Base-by-base conservation (phyloP, 2,329 filamentous ascomycete species). In the Dendryphion nanum region DNA sequence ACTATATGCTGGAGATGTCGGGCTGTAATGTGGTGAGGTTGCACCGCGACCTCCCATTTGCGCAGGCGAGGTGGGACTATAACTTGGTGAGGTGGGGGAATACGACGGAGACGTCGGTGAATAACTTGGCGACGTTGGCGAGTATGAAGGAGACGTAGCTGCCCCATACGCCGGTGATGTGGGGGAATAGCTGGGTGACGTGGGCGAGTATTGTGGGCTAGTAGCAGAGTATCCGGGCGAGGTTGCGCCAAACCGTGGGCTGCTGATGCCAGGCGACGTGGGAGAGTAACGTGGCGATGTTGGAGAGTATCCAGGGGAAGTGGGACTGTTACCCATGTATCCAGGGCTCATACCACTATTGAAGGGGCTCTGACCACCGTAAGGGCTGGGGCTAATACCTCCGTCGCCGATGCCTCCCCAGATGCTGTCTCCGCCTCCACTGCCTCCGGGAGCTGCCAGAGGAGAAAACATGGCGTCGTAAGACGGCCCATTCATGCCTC, bases 141-240 rank as follows among this genome's bases (percentile, higher is more conserved):
- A 57, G 53, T 77, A 79, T 45, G 70, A 73, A 13, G 75, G 76
- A n/a, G 75, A 78, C 5, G 76, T 77, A 14, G 76, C 74, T 41
- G 44, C 60, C 50, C 68, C 76, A 64, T 77, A 81, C 40, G 71
- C 77, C 30, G 78, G 79, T 38, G 76, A 81, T 5, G 75, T 78
- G 20, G 77, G 67, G 18, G 58, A 64, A 48, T 66, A 69, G 19
- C 57, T 56, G 29, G 69, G 78, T 12, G 86, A 91, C 0, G 86
- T 89, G 3, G 88, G 87, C 30, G 86, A 88, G 68, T 89, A 89
- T 3, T 79, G 79, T 6, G 78, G 81, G 23, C 73, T 77, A 1
- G 75, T 79, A 6, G 73, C 73, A 23, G 66, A 56, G 40, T 63
- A 66, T 6, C 50, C 50, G 8, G 61, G 62, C 15, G 62, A 66